Evolutionary conservation across 495 filamentous ascomycete species (phyloP).

Genomic region (Rostrohypoxylon terebratum): DNA sequence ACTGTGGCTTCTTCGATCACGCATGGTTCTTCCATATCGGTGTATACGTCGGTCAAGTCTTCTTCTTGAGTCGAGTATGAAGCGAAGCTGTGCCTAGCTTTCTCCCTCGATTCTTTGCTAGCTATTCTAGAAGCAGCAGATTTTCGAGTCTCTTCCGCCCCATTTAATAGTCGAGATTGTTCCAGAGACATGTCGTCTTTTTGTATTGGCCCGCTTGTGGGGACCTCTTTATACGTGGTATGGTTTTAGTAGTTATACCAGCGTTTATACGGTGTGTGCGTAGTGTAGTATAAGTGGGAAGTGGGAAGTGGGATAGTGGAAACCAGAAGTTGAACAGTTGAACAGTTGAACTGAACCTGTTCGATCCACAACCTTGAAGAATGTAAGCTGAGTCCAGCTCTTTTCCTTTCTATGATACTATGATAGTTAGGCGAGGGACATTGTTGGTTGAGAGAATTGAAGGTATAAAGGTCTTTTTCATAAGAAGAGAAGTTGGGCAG

Average conservation of each 20-base stretch:
- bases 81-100: conserved; percentile 39
- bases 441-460: conserved; percentile 27
- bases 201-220: conserved; percentile 36
- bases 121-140: conserved; percentile 27
- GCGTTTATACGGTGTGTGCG: neutral
- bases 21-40: conserved; percentile 47
- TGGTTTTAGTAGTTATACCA: conserved; percentile 29
- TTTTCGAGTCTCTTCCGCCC: conserved; percentile 13
- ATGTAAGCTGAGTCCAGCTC: conserved; percentile 51
- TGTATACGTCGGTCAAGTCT: conserved; percentile 43
- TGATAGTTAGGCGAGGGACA: conserved; percentile 31
- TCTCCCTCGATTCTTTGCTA: conserved; percentile 27
- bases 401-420: conserved; percentile 40
- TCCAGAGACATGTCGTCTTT: conserved; percentile 46
- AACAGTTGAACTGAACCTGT: conserved; percentile 39
- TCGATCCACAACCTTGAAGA: conserved; percentile 30
- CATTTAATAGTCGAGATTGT: conserved; percentile 29
- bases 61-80: conserved; percentile 41
- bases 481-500: conserved; percentile 44
- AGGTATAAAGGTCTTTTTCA: conserved; percentile 23
- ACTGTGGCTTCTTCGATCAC: conserved; percentile 46
- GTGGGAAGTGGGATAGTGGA: conserved; percentile 3
- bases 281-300: too few species aligned
- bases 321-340: conserved; percentile 32
- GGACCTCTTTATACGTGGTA: conserved; percentile 14